Evolutionary conservation across 768 basidiomycete genomes (phyloP).

Genomic region (Xanthoconium stramineum): DNA sequence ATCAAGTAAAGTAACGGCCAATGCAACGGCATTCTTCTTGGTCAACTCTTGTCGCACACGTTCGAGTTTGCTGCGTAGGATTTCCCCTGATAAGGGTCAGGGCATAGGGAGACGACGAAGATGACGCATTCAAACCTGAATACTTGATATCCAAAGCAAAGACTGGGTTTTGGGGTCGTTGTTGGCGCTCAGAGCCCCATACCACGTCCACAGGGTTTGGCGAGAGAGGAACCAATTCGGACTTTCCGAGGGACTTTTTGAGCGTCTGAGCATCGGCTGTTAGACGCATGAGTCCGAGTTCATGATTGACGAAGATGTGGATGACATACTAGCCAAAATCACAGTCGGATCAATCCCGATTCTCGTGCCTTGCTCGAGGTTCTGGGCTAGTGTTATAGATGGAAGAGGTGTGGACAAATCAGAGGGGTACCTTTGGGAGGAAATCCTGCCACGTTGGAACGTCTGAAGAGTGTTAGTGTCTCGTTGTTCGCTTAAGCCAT

Average conservation of each 20-base stretch:
- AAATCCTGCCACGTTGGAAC: slow-evolving; percentile 92
- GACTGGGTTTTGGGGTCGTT: slow-evolving; percentile 62
- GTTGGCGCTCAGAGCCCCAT: slow-evolving; percentile 68
- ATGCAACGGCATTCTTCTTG: slow-evolving; percentile 52
- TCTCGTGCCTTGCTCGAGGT: slow-evolving; percentile 55
- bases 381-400: slow-evolving; percentile 34
- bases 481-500: slow-evolving; percentile 1
- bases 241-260: slow-evolving; percentile 54
- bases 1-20: slow-evolving; percentile 86
- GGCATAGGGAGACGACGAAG: background rate
- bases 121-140: slow-evolving; percentile 44
- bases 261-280: slow-evolving; percentile 67
- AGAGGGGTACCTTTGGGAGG: slow-evolving; percentile 55
- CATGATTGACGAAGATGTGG: slow-evolving; percentile 11
- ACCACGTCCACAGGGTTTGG: slow-evolving; percentile 77
- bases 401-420: background rate
- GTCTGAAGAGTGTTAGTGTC: slow-evolving; percentile 42
- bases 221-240: slow-evolving; percentile 60
- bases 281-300: background rate
- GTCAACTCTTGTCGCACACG: slow-evolving; percentile 62
- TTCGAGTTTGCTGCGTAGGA: slow-evolving; percentile 62
- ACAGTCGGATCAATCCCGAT: slow-evolving; percentile 84
- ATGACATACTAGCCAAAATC: slow-evolving; percentile 56
- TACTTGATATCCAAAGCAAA: slow-evolving; percentile 72
- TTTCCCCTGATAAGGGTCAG: slow-evolving; percentile 44